Evolutionary conservation across 768 basidiomycete species (phyloP), one percentile per base, ranked within the genome.

Genomic region (Phallus indusiatus): DNA sequence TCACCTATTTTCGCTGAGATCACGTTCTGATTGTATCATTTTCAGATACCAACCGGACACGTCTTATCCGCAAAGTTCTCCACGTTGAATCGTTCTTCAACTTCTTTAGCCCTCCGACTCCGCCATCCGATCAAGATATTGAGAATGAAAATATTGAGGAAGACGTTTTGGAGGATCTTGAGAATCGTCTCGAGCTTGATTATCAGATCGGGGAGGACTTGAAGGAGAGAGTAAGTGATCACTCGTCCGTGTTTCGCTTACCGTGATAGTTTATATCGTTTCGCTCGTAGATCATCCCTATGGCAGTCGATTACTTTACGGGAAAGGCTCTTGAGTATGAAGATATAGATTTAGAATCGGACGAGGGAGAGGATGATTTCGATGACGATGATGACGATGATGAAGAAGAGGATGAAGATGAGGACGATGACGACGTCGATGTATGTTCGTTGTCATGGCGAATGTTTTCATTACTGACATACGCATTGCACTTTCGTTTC

Each of bases 191-290:
- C 54, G 95, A 97, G 78, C 78, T 93, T 62, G 95, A 99, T 73
- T 97, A 97, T 70, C 94, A 97, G 76, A 87, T 99, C 66, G 94
- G 95, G 48, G 95, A 97, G 76, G 94, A 98, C 74, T 76, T 98
- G 66, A 97, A 97, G 75, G 95, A 97, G 71, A 90, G 94, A 79
- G 90, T 89, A 54, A 6, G 74, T 69, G n/a, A 50, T 37, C 62
- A 6, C 33, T 18, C 50, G 17, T 12, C 47, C 16, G 37, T 42
- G 28, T 59, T 18, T 59, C 18, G 16, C 24, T 48, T 48, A 34
- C 34, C 55, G 49, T 22, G n/a, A 35, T 17, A 55, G 54, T 21
- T 55, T 46, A 36, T 36, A 18, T 53, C 14, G 14, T 4, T 18
- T 24, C 37, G 54, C 53, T 5, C 53, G 1, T 64, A 95, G 91